Conservation (phyloP, 345 rosid species). For the Adansonia digitata region DNA sequence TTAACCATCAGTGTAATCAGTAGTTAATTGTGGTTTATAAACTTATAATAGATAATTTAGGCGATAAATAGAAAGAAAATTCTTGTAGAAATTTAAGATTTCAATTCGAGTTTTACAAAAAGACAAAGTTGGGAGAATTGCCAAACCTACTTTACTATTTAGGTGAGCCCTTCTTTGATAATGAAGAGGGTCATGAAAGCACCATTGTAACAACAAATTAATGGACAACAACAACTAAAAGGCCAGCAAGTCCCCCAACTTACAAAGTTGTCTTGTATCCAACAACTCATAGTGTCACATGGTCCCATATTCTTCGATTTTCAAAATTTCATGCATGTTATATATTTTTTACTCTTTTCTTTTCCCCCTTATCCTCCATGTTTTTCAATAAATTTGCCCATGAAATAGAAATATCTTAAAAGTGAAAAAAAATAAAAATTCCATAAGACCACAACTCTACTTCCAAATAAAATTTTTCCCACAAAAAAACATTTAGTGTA, state of each 20-base stretch:
- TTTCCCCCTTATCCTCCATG: background rate
- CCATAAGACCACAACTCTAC: background rate
- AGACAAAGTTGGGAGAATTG: background rate
- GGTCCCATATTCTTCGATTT: conserved; percentile 10
- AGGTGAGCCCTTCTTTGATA: background rate
- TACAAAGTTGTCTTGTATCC: too few relatives aligned
- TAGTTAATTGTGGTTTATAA: background rate
- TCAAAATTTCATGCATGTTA: background rate
- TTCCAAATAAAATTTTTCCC: background rate
- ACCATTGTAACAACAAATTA: background rate
- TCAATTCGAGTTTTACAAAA: too few relatives aligned
- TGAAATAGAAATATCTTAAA: conserved; percentile 2
- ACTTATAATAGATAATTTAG: background rate
- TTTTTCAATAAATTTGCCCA: background rate
- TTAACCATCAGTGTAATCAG: background rate
- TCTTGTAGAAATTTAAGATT: background rate
- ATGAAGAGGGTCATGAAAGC: background rate
- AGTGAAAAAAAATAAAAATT: background rate
- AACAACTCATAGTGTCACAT: background rate
- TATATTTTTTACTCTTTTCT: background rate
- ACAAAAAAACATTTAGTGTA: background rate
- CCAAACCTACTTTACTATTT: background rate
- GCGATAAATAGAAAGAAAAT: background rate
- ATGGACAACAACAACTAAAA: background rate
- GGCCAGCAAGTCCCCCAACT: too few relatives aligned